phyloP scores from a whole-genome alignment of 495 filamentous ascomycete species.

The Xylaria scruposa region DNA sequence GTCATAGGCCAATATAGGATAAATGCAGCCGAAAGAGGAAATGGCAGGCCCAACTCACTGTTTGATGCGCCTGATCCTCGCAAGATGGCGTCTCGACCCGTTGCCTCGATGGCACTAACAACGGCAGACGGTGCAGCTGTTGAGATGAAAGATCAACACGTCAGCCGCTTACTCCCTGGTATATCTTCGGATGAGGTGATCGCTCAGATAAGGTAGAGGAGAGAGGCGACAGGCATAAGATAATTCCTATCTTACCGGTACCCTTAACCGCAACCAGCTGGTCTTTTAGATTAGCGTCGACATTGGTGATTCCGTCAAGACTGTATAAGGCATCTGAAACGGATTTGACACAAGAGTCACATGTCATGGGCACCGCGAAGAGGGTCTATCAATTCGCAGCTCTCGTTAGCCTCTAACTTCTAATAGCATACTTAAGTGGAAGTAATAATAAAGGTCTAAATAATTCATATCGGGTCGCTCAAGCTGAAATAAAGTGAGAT shows the following conservation, averaged over 20 bases:
- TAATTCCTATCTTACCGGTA: slow-evolving; percentile 55
- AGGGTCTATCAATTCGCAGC: slow-evolving; percentile 66
- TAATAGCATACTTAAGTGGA: background rate
- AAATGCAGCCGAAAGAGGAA: slow-evolving; percentile 14
- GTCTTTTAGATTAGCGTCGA: slow-evolving; percentile 68
- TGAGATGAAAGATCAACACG: slow-evolving; percentile 18
- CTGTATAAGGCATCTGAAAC: slow-evolving; percentile 77
- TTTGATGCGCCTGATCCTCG: slow-evolving; percentile 86
- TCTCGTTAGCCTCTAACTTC: slow-evolving; percentile 34
- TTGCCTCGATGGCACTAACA: slow-evolving; percentile 84
- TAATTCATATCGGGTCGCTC: background rate
- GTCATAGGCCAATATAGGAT: slow-evolving; percentile 1
- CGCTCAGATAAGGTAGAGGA: background rate
- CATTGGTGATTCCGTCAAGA: slow-evolving; percentile 72
- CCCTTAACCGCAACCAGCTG: slow-evolving; percentile 75
- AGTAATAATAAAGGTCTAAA: background rate
- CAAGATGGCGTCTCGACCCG: slow-evolving; percentile 91
- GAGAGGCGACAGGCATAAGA: slow-evolving; percentile 1
- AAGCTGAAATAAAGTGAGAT: slow-evolving; percentile 30
- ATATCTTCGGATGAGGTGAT: slow-evolving; percentile 21
- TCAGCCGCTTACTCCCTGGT: slow-evolving; percentile 24
- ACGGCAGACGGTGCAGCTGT: slow-evolving; percentile 85
- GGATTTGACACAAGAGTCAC: slow-evolving; percentile 83
- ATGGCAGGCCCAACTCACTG: slow-evolving; percentile 60
- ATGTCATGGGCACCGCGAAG: slow-evolving; percentile 93